Base-by-base conservation (phyloP, 2,329 filamentous ascomycete genomes). In the Aureobasidium subglaciale region DNA sequence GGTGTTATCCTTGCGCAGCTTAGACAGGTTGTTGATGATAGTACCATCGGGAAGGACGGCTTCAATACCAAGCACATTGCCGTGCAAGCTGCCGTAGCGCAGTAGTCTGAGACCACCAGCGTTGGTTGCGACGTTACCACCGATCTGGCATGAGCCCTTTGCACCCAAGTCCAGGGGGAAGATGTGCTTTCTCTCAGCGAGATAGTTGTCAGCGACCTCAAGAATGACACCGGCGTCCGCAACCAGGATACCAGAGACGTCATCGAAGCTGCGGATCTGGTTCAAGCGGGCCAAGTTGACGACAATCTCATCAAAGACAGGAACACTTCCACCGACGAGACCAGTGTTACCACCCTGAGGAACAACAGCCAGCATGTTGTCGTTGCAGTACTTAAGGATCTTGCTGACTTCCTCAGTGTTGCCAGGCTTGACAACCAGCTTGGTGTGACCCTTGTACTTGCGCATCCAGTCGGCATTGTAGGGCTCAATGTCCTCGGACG, bases 401-500 rank as follows among this genome's bases (percentile, higher is more conserved):
- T 87, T 81, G 81, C 90, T 95, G 64, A 97, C 88, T 72, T 99
- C 86, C 65, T 92, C 85, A 0, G 89, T 92, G 15, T 83, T 87
- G 50, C 80, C 82, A 10, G 93, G 93, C 73, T 90, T 95, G 60
- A 99, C 75, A 4, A 97, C 90, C 24, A 99, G 76, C 66, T 85
- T 84, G 59, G 88, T 84, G 72, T 96, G 90, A 27, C 93, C 95
- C 59, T 88, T 85, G 76, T 96, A 99, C 75, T 99, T 99, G 72
- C 88, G 86, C 91, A 99, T 96, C 93, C 95, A 99, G 74, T 99
- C 93, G 68, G 85, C 84, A 73, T 99, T 99, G 79, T 90, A 99
- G 7, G 88, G 82, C 68, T 93, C 89, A 61, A 97, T 79, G 68
- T 97, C 93, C 64, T 88, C 87, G 2, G 78, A 75, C 13, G 84